phyloP scores from a whole-genome alignment of 2,329 filamentous ascomycete genomes.

The Aureobasidium vineae region DNA sequence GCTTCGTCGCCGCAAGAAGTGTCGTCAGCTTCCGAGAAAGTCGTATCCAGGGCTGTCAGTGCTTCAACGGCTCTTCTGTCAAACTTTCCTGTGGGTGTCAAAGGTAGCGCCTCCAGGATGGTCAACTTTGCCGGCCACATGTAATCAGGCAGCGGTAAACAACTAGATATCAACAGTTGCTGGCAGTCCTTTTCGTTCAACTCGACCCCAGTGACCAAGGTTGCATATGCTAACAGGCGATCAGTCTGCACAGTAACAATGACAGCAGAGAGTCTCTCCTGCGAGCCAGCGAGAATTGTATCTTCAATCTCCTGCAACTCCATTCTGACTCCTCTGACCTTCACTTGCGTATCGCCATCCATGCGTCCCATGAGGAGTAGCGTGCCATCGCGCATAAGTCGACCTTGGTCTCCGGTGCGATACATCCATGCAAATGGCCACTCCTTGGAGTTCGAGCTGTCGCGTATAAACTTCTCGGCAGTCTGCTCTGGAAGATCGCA shows the following conservation, averaged over 20 bases:
- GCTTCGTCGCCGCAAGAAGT: too few relatives aligned
- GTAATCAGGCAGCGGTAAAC: background rate
- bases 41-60: too few relatives aligned
- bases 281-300: background rate
- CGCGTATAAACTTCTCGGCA: slow-evolving; percentile 34
- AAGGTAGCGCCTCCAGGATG: background rate
- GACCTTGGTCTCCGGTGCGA: slow-evolving; percentile 32
- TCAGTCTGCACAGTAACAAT: background rate
- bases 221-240: background rate
- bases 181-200: background rate
- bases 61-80: background rate
- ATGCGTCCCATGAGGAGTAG: slow-evolving; percentile 44
- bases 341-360: slow-evolving; percentile 48
- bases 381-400: slow-evolving; percentile 35
- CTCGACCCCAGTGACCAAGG: too few relatives aligned
- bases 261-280: background rate
- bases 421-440: background rate
- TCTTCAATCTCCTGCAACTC: slow-evolving; percentile 51
- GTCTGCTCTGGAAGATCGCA: slow-evolving; percentile 30
- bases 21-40: too few relatives aligned
- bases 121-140: background rate
- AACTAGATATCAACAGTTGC: background rate
- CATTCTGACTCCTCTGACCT: slow-evolving; percentile 48
- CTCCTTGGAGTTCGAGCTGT: slow-evolving; percentile 29
- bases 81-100: background rate